Base-by-base conservation (phyloP, 805 yeast species). In the Naumovozyma baii region DNA sequence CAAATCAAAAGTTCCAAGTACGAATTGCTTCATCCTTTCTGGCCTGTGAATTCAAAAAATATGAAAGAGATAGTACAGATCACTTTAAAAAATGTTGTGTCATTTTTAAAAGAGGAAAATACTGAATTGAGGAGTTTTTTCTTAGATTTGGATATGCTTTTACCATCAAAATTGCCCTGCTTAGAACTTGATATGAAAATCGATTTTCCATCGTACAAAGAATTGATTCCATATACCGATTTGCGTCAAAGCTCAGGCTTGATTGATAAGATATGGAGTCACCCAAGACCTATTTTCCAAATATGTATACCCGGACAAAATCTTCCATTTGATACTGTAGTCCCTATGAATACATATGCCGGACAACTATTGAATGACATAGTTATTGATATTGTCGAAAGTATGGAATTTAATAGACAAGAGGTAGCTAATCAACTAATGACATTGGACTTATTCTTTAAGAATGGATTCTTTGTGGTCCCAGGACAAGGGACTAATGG, bases 401-500 rank as follows among this genome's bases (percentile, higher is more conserved):
- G 78, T 45, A 63, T 88, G 64, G 92, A 87, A 45, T 88, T 83
- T 69, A 88, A 90, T 63, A 78, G 92, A 51, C 74, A 72, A 34
- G 88, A 83, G 43, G 88, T 83, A 4, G 76, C 92, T 0, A 75
- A 83, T 43, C 95, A 85, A 56, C 69, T 88, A 31, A 69, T 83
- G 18, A 74, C 78, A 8, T 61, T 88, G 38, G 87, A 80, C 50
- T 58, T 73, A 41, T 86, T 75, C 52, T 85, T 85, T 66, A 69
- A 72, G 44, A 68, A 73, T 13, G 71, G 71, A 29, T 45, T 68
- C 15, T 81, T 82, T 59, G 72, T 82, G 1, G 68, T 70, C 29
- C 74, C 90, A 1, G 90, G 87, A 15, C 70, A 80, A 2, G 72
- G 37, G 92, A 83, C 47, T 75, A 74, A 41, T 64, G 86, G 36